Base-by-base conservation (phyloP, 2,329 filamentous ascomycete genomes). In the Colletotrichum sansevieriae region DNA sequence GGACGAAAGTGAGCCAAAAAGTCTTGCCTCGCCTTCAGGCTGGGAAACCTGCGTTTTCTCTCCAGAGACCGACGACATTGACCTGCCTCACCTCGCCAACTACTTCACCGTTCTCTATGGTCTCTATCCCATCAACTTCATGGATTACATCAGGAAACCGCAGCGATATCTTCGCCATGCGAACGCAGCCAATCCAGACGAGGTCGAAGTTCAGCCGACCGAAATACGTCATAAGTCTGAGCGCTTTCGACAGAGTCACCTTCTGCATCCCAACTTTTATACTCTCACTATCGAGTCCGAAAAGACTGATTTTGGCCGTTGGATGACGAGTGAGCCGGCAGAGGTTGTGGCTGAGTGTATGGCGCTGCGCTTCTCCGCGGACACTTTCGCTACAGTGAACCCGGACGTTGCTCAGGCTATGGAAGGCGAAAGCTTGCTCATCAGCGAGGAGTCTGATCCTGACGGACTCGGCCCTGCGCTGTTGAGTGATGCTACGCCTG, bases 41-140 rank as follows among this genome's bases (percentile, higher is more conserved):
- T 96, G 93, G 93, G 90, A 93, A 61, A 87, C 87, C 68, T 85
- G 88, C 43, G 77, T 84, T 7, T 89, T 88, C 70, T 84, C 89
- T 6, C 83, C 88, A n/a, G 88, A 91, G 39, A 82, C 84, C 11
- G 87, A 92, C 61, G 88, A 88, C 47, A 84, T 85, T 6, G 82
- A 85, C 3, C 87, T 93, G 2, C 88, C 90, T 5, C 90, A 93
- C 68, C 83, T 95, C 1, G 80, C 90, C 61, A 88, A 90, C 73
- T 95, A 93, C 78, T 96, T 94, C 74, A 95, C 92, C 3, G 91
- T 94, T 29, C 83, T 96, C 0, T 96, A 96, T 73, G 93, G 93
- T 0, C 81, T 96, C 4, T 96, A 95, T 71, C 93, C 93, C 2
- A 88, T 95, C 75, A 95, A 95, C 76, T 94, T 96, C 73, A 92